Evolutionary conservation across 768 basidiomycete genomes (phyloP), one percentile per base, ranked within the genome.

Genomic region (Lentinula sp.): DNA sequence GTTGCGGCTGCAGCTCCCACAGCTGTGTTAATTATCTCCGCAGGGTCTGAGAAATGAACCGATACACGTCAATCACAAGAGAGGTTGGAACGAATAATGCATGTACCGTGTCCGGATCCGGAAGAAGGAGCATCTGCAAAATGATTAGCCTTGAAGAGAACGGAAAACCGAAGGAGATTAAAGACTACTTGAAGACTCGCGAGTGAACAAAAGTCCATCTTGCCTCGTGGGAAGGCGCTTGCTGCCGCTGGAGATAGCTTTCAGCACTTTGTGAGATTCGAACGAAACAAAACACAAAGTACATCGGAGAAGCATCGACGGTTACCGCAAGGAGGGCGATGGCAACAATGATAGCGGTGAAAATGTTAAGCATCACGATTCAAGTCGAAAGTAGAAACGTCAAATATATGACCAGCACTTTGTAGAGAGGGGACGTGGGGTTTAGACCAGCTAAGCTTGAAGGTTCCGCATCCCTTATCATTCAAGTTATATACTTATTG

Each of bases 381-480:
- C 28, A 28, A 28, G 3, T 54, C 18, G 37, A 39, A 13, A 8
- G 7, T 39, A 13, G 37, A 39, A 39, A 13, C 7, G 13, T 23
- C 11, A 15, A 15, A 31, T 39, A 28, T 39, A 31, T 31, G 49
- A 32, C 49, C 49, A 51, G 49, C 21, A 51, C 28, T 28, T 10
- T 51, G 13, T 48, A 31, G 21, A 23, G 21, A 31, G 11, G 13
- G 23, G n/a, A 31, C 37, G 7, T 39, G 37, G 51, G 51, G 18
- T 11, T 54, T 54, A 54, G 53, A 54, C 53, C 53, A 54, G 53
- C 53, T 54, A 54, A 52, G 21, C 53, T 48, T 18, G 11, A n/a
- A 23, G 21, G 3, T n/a, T 8, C 15, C 15, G n/a, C 10, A 4
- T 9, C 10, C 23, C 50, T 34, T 3, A 35, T 5, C 31, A n/a